Evolutionary conservation across 2,329 filamentous ascomycete species (phyloP), one percentile per base, ranked within the genome.

Genomic region (Cladosporium sp.): DNA sequence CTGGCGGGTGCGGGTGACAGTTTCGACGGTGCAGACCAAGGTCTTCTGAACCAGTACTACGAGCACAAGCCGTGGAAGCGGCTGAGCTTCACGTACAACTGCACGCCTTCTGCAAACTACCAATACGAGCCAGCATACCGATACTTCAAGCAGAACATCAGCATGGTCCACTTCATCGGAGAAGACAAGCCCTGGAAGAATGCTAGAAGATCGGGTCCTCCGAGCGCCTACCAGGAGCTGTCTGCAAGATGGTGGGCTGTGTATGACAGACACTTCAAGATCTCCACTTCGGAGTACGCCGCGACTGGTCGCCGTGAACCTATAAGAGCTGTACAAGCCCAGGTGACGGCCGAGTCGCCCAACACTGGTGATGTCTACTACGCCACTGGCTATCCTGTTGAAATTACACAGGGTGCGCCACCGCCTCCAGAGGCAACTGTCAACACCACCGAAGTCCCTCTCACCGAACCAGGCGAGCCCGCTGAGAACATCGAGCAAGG

Each of bases 21-120:
- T 57, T 98, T 98, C 64, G 93, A 98, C 67, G 93, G 93, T 42
- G 93, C 93, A 32, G 93, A 98, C 66, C 93, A 98, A 71, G 93
- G 93, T 49, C 75, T 98, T 45, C 73, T 98, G 59, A 98, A 98
- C 68, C 91, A 94, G 78, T 86, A 97, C 71, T 98, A 93, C 72
- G 79, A 85, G 70, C 76, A 85, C 66, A 80, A 67, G 42, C 67
- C 79, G 53, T 95, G 85, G 80, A 84, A 96, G 69, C 84, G 91
- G 57, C 71, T 98, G 63, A 91, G 88, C 70, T 98, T 98, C 71
- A 85, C 84, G 43, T 98, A 97, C 76, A 98, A 98, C 68, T 93
- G 93, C 69, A 98, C 93, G 0, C 93, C 93, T 1, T 96, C 88
- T 55, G 91, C 86, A 19, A 90, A 95, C 67, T 98, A 98, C 72